phyloP scores from a whole-genome alignment of 2,329 filamentous ascomycete genomes.

The Clonostachys chloroleuca region DNA sequence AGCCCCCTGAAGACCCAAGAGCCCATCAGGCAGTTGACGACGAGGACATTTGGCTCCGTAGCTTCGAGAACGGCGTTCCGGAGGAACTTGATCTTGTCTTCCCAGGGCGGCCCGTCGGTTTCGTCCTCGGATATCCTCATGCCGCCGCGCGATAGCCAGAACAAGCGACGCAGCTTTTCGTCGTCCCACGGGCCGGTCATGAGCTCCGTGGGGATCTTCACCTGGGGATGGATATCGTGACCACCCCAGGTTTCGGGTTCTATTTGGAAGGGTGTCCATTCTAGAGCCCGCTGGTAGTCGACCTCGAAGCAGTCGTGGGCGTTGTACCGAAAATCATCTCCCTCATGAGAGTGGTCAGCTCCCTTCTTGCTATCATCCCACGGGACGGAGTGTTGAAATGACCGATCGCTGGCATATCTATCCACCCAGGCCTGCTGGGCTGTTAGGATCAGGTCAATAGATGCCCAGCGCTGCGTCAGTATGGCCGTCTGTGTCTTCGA shows the following conservation, averaged over 20 bases:
- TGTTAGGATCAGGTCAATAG: slow-evolving; percentile 37
- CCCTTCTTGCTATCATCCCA: slow-evolving; percentile 5
- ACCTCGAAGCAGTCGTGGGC: slow-evolving; percentile 26
- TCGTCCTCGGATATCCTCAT: slow-evolving; percentile 17
- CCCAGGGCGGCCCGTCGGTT: slow-evolving; percentile 28
- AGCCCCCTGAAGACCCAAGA: slow-evolving; percentile 17
- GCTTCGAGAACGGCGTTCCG: slow-evolving; percentile 24
- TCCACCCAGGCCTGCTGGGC: slow-evolving; percentile 43
- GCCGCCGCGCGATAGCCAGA: slow-evolving; percentile 38
- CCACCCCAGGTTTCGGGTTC: slow-evolving; percentile 11
- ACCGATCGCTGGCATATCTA: slow-evolving; percentile 23
- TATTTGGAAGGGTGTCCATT: slow-evolving; percentile 12
- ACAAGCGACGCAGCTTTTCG: slow-evolving; percentile 30
- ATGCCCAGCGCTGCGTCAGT: slow-evolving; percentile 36
- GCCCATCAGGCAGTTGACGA: slow-evolving; percentile 21
- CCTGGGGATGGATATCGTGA: slow-evolving; percentile 29
- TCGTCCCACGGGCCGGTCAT: slow-evolving; percentile 36
- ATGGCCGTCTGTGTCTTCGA: slow-evolving; percentile 29
- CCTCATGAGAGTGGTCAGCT: slow-evolving; percentile 10
- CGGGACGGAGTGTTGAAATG: slow-evolving; percentile 24
- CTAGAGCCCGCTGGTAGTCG: slow-evolving; percentile 21
- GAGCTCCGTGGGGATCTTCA: slow-evolving; percentile 31
- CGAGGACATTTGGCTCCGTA: slow-evolving; percentile 16
- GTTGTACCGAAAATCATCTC: slow-evolving; percentile 20
- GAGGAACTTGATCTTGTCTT: slow-evolving; percentile 28